Conservation (phyloP, 1,139 yeast species). For the Kurtzmaniella quercitrusa region DNA sequence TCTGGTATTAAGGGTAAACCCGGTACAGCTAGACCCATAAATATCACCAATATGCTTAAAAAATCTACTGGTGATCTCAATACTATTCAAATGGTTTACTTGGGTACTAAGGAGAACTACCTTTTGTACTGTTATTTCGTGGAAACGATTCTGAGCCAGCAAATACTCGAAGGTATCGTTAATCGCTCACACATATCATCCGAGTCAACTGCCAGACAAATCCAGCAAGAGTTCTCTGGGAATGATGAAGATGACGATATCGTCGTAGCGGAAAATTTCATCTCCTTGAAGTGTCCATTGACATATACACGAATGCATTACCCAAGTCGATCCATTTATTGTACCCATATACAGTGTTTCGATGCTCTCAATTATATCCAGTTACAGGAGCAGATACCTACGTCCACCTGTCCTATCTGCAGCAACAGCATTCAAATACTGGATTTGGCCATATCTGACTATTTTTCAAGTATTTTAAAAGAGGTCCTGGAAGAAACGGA, state of each 20-base stretch:
- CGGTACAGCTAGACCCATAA: conserved; percentile 68
- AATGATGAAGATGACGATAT: conserved; percentile 41
- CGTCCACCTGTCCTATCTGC: conserved; percentile 72
- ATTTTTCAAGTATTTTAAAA: conserved; percentile 47
- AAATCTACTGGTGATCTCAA: conserved; percentile 26
- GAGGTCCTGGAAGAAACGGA: conserved; percentile 46
- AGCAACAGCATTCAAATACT: conserved; percentile 36
- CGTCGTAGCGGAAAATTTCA: conserved; percentile 50
- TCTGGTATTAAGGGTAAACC: conserved; percentile 58
- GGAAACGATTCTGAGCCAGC: conserved; percentile 39
- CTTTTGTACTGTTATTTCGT: conserved; percentile 52
- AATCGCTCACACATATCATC: conserved; percentile 44
- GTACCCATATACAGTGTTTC: conserved; percentile 71
- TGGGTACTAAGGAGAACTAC: conserved; percentile 44
- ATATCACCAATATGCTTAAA: conserved; percentile 46
- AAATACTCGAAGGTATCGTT: conserved; percentile 21
- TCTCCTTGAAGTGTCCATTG: conserved; percentile 62
- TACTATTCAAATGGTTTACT: conserved; percentile 47
- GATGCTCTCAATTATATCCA: conserved; percentile 59
- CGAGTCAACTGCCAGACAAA: conserved; percentile 40
- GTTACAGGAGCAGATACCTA: conserved; percentile 58
- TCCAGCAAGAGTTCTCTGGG: conserved; percentile 26
- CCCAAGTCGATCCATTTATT: conserved; percentile 57
- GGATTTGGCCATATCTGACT: conserved; percentile 62
- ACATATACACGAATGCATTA: conserved; percentile 56